Conservation (phyloP, 169 alveolate genomes). For the Fabrea salina region DNA sequence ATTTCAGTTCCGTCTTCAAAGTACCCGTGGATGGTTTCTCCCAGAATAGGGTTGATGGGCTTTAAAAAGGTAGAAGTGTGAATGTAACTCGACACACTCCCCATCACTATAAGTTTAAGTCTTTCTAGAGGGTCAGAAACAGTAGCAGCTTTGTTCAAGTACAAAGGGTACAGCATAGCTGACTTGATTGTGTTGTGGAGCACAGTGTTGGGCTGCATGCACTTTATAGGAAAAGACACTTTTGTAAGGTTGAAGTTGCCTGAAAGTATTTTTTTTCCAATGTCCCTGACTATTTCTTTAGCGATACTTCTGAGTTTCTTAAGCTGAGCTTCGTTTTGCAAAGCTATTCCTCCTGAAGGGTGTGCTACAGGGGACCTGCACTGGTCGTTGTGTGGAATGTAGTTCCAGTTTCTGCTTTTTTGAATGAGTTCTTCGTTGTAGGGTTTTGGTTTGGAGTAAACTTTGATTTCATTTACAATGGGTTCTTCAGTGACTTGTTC, state of each 20-base stretch:
- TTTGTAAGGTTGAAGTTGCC: constrained; percentile 66
- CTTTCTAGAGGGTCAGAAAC: constrained; percentile 59
- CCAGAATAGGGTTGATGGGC: constrained; percentile 86
- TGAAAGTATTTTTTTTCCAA: constrained; percentile 62
- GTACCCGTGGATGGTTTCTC: constrained; percentile 79
- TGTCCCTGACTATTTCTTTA: constrained; percentile 52
- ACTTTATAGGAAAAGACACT: constrained; percentile 68
- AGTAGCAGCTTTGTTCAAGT: constrained; percentile 52
- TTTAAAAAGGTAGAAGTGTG: constrained; percentile 61
- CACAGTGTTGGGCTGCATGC: constrained; percentile 59
- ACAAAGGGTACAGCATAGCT: constrained; percentile 43
- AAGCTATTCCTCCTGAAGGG: constrained; percentile 59
- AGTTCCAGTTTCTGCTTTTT: background rate
- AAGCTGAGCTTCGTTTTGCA: constrained; percentile 41
- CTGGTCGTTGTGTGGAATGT: constrained; percentile 38
- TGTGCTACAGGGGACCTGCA: constrained; percentile 56
- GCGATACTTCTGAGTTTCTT: constrained; percentile 53
- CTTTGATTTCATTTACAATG: background rate
- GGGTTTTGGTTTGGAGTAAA: background rate
- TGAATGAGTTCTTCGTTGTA: background rate
- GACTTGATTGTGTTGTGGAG: constrained; percentile 37
- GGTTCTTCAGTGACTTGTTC: no score
- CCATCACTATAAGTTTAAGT: constrained; percentile 50
- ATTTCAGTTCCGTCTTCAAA: constrained; percentile 68
- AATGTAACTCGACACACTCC: constrained; percentile 51